Evolutionary conservation across 176 grass and related monocot genomes (phyloP), one percentile per base, ranked within the genome.

Genomic region (Carex kokanica): DNA sequence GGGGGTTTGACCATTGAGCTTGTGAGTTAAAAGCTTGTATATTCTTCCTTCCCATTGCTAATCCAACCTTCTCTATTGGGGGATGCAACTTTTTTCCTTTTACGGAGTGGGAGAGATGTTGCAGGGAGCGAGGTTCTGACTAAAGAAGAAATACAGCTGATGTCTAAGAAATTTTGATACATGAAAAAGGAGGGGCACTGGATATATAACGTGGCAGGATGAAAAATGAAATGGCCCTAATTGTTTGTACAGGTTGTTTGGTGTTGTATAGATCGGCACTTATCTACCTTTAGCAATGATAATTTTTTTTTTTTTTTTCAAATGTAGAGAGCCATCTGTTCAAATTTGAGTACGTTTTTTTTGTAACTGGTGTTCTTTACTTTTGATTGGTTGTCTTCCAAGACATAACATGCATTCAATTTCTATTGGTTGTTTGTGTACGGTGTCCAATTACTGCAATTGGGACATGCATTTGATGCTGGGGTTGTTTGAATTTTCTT

Each of bases 91-190:
- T 57, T 25, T 59, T 80, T 81, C 78, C 12, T 38, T 68, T 52
- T 25, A 74, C 3, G 4, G 12, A 51, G 43, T 74, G 70, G 43
- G 11, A 77, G 72, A 27, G 51, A 56, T 8, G 51, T 49, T 65
- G 58, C 82, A 64, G 51, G 57, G 36, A 25, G 25, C 24, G 83
- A 61, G 63, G 41, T 3, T 0, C 13, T 66, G 59, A 60, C 78
- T 91, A 80, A 49, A 61, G 81, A 67, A 79, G 85, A 69, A 56
- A 84, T 85, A 78, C 78, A 88, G 83, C 68, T 59, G 43, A 69
- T 80, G 20, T 86, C 84, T 83, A 69, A 67, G 64, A 78, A 74
- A 86, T 92, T 94, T 92, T 92, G 87, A 15, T 91, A 78, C 62
- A 2, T 15, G 80, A 68, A 67, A 51, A 11, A 4, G 8, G 8